Evolutionary conservation across 371 early-diverging fungal species (phyloP).

Genomic region (Mucor velutinosus): DNA sequence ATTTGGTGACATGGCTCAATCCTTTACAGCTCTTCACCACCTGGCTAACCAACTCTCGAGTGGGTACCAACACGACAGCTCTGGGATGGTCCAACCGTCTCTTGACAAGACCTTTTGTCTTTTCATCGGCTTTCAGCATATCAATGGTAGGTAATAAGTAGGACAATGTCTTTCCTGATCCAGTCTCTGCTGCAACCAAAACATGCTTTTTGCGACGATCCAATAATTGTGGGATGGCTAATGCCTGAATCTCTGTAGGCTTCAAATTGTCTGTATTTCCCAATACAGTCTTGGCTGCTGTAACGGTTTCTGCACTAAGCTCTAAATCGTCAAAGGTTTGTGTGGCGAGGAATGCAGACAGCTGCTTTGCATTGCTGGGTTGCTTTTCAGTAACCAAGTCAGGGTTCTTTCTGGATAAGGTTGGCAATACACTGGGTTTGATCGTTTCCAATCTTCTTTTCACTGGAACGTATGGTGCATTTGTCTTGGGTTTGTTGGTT

Average conservation of each 20-base stretch:
- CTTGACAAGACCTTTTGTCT: conserved; percentile 40
- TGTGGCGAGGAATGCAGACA: conserved; percentile 45
- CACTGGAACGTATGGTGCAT: conserved; percentile 50
- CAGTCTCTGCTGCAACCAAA: conserved; percentile 94
- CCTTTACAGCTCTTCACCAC: conserved; percentile 69
- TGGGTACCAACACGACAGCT: conserved; percentile 94
- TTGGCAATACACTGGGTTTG: not conserved
- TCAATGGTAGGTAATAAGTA: conserved; percentile 90
- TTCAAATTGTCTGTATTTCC: conserved; percentile 40
- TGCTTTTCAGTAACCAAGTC: conserved; percentile 16
- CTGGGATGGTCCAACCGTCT: conserved; percentile 72
- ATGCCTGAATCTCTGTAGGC: conserved; percentile 93
- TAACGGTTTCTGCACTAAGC: conserved; percentile 48
- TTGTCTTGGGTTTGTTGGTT: conserved; percentile 19
- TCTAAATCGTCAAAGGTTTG: conserved; percentile 63
- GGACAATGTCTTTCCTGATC: conserved; percentile 98
- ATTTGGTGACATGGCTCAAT: conserved; percentile 70
- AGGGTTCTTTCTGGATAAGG: not conserved
- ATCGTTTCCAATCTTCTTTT: conserved; percentile 46
- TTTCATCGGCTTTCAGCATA: conserved; percentile 73
- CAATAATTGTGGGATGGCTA: conserved; percentile 81
- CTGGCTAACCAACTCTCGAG: conserved; percentile 92
- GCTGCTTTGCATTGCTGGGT: conserved; percentile 28
- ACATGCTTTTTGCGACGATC: conserved; percentile 57
- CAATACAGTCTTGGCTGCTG: conserved; percentile 45